Conservation (phyloP, 2,329 filamentous ascomycete genomes). For the Penicillium sp. region DNA sequence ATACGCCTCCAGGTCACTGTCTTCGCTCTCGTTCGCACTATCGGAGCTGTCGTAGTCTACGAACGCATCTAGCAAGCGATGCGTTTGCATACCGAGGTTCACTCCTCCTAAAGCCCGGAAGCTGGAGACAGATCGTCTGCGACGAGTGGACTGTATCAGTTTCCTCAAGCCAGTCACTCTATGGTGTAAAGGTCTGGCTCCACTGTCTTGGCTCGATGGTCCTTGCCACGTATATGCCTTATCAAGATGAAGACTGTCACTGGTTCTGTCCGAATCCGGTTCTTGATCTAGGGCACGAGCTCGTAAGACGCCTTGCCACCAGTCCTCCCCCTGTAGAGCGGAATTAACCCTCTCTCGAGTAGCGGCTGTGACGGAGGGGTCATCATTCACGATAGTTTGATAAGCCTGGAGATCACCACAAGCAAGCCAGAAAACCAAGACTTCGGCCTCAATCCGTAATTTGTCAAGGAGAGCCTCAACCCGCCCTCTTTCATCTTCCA, state of each 20-base stretch:
- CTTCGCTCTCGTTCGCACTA: conserved; percentile 49
- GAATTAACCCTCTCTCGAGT: conserved; percentile 63
- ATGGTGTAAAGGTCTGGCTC: conserved; percentile 43
- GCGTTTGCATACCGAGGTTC: conserved; percentile 72
- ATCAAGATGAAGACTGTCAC: conserved; percentile 37
- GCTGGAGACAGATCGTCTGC: conserved; percentile 49
- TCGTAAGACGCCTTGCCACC: conserved; percentile 65
- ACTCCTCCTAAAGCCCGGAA: conserved; percentile 56
- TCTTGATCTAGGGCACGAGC: conserved; percentile 18
- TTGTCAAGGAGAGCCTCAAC: conserved; percentile 75
- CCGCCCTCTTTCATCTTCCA: conserved; percentile 72
- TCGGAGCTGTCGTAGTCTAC: conserved; percentile 52
- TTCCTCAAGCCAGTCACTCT: conserved; percentile 61
- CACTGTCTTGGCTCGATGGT: conserved; percentile 53
- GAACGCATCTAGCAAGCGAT: conserved; percentile 65
- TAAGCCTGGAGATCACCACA: conserved; percentile 71
- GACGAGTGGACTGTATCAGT: conserved; percentile 62
- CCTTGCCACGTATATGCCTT: conserved; percentile 53
- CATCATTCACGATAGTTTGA: conserved; percentile 74
- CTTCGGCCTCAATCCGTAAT: conserved; percentile 74
- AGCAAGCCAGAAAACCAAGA: conserved; percentile 79
- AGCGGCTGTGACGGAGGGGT: conserved; percentile 52
- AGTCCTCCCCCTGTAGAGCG: conserved; percentile 68
- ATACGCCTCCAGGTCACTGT: conserved; percentile 45
- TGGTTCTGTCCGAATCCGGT: conserved; percentile 16